Evolutionary conservation across 345 rosid genomes (phyloP), one percentile per base, ranked within the genome.

Genomic region (Gossypium turneri): DNA sequence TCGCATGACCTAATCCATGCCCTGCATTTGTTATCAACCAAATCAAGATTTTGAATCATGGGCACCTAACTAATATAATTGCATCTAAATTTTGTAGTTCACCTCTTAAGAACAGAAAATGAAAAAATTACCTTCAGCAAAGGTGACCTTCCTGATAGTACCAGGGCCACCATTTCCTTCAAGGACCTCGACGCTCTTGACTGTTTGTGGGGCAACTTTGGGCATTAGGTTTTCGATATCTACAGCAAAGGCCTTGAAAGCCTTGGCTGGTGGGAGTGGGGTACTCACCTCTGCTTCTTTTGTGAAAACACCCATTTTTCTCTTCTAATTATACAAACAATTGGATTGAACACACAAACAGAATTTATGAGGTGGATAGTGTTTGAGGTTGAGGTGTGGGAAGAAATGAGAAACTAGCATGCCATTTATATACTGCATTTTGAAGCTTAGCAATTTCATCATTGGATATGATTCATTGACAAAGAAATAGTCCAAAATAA

Each of bases 141-240:
- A 81, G 11, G 59, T 75, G 27, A 79, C 10, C 57, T 78, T 27
- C 75, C 76, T 79, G 82, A 81, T 60, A 70, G 67, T 81, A 20
- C 85, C 86, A 3, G 82, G 57, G 0, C 82, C 86, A 7, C 88
- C 88, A 29, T 80, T 74, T 45, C 91, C 91, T 69, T 67, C 56
- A 22, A 67, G 10, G 10, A 45, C 12, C 56, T 47, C 56, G 8
- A 3, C 2, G 12, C 38, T 47, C 71, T 67, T 45, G 41, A 67
- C 13, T 45, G 56, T 55, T 0, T 12, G 53, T 2, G 71, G 71
- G 6, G 16, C 71, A 45, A 47, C 71, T 53, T 67, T 67, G 55
- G 71, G 71, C 16, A 67, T 5, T 7, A 67, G 53, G 12, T 20
- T 66, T n/a, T 66, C 70, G 50, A 2, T 13, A 44, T 66, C 55